A percentile compares a stretch with the other conserved stretches of the same genome.
phyloP scores from a whole-genome alignment of 164 flowering plant genomes.

The Nymphaea colorata region DNA sequence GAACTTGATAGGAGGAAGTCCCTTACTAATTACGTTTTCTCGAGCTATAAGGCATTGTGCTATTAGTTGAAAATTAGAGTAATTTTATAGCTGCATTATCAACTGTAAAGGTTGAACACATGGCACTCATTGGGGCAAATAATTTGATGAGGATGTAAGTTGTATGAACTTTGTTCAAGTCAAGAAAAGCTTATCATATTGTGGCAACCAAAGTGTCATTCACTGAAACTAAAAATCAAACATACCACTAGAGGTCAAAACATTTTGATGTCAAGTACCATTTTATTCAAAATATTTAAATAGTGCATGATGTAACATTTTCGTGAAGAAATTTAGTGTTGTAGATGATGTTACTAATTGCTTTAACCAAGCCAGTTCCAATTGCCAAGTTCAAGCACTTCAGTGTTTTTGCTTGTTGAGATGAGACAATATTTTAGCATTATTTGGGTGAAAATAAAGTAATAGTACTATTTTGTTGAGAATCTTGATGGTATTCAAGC shows the following conservation, averaged over 20 bases:
- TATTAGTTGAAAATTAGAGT: too few species aligned
- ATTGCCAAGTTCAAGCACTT: not conserved
- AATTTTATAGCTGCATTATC: not conserved
- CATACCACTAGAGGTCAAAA: too few species aligned
- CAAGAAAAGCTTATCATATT: not conserved
- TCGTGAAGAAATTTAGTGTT: not conserved
- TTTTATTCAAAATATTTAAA: not conserved
- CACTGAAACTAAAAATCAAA: not conserved
- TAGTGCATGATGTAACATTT: not conserved
- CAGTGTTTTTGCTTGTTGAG: not conserved
- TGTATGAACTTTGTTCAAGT: not conserved
- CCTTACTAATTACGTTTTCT: too few species aligned
- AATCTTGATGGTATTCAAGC: not conserved
- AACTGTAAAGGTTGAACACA: conserved; percentile 3
- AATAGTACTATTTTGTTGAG: not conserved
- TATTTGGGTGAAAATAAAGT: not conserved
- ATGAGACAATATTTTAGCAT: not conserved
- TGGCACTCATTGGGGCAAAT: not conserved
- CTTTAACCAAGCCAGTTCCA: not conserved
- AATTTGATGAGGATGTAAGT: not conserved
- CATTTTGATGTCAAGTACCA: not conserved
- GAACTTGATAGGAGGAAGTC: too few species aligned
- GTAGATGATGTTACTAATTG: not conserved
- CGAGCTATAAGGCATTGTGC: too few species aligned
- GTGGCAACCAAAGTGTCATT: conserved; percentile 2